These are phyloP conservation scores for Achaetomium macrosporum DNA, from an alignment of 2,329 filamentous ascomycete genomes.

Conservation along the genomic window DNA sequence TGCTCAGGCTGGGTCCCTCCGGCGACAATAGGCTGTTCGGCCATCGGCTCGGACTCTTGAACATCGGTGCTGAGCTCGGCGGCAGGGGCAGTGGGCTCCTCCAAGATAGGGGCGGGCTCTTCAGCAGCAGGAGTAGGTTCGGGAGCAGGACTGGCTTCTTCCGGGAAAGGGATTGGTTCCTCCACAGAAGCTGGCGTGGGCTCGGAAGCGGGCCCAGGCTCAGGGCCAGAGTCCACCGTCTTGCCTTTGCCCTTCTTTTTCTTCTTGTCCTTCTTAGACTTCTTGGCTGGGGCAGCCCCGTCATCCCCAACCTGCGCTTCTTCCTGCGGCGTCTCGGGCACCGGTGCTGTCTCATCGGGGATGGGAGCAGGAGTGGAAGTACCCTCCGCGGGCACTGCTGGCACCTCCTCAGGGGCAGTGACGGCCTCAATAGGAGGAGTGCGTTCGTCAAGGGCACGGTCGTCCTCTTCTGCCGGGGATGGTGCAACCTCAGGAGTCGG, in stretches of 20 bases:
- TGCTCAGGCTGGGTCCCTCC: not conserved
- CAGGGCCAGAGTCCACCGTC: not conserved
- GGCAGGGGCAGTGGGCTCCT: not conserved
- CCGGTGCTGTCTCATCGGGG: not conserved
- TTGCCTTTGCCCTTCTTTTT: constrained; percentile 18
- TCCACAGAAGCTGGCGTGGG: not conserved
- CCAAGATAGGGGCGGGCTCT: not conserved
- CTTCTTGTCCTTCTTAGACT: constrained; percentile 23
- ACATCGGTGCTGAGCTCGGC: not conserved
- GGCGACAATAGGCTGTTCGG: not conserved
- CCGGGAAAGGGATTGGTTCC: not conserved
- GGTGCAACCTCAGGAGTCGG: not conserved
- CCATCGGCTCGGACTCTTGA: not conserved
- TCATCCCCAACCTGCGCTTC: not conserved
- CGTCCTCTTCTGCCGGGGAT: not conserved
- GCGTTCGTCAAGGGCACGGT: not conserved
- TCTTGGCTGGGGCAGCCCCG: constrained; percentile 22
- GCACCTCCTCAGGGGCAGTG: not conserved
- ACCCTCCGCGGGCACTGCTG: not conserved
- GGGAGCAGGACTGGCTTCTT: not conserved
- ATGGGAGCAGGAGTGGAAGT: not conserved
- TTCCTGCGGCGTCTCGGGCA: not conserved
- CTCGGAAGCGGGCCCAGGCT: not conserved
- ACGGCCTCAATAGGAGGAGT: not conserved
- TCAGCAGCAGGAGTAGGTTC: not conserved